Percentiles rank a stretch among this genome's conserved stretches.
phyloP scores from a whole-genome alignment of 2,329 filamentous ascomycete species.

The Leptographium wingfieldii region DNA sequence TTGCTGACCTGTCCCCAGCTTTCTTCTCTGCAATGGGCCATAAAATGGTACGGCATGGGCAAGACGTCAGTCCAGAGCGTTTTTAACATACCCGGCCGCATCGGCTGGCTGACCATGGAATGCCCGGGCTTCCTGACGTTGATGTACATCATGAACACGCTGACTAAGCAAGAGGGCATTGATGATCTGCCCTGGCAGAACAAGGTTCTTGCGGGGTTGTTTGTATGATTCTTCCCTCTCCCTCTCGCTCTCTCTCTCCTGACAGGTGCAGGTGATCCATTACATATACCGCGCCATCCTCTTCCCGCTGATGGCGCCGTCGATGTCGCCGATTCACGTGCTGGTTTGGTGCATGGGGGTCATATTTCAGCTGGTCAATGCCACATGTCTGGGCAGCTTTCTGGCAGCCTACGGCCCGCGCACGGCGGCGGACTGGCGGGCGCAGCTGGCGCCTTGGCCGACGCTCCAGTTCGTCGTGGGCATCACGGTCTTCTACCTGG shows the following conservation, averaged over 20 bases:
- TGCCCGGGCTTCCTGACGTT: constrained; percentile 62
- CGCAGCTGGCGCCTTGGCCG: constrained; percentile 23
- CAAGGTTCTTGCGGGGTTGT: constrained; percentile 60
- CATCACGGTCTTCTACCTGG: constrained; percentile 61
- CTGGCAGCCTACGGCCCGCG: constrained; percentile 71
- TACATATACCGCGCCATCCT: constrained; percentile 83
- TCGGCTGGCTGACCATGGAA: constrained; percentile 87
- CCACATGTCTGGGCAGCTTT: constrained; percentile 64
- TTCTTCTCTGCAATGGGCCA: constrained; percentile 59
- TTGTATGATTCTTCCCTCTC: constrained; percentile 26
- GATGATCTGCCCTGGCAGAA: constrained; percentile 61
- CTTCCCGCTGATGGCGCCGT: constrained; percentile 71
- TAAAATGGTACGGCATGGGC: constrained; percentile 79
- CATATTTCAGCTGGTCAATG: constrained; percentile 71
- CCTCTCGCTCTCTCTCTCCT: neutral
- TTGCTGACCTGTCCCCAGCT: constrained; percentile 34
- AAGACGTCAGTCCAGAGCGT: constrained; percentile 69
- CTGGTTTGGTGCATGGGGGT: constrained; percentile 52
- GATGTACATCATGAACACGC: constrained; percentile 62
- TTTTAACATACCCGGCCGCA: constrained; percentile 78
- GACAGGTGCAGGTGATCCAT: constrained; percentile 50
- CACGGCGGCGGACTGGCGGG: constrained; percentile 37
- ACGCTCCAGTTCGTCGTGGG: constrained; percentile 45
- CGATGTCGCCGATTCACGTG: constrained; percentile 80
- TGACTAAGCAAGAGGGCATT: constrained; percentile 48